Conservation (phyloP, 176 grass and related monocot species). For the Zoysia pacifica region DNA sequence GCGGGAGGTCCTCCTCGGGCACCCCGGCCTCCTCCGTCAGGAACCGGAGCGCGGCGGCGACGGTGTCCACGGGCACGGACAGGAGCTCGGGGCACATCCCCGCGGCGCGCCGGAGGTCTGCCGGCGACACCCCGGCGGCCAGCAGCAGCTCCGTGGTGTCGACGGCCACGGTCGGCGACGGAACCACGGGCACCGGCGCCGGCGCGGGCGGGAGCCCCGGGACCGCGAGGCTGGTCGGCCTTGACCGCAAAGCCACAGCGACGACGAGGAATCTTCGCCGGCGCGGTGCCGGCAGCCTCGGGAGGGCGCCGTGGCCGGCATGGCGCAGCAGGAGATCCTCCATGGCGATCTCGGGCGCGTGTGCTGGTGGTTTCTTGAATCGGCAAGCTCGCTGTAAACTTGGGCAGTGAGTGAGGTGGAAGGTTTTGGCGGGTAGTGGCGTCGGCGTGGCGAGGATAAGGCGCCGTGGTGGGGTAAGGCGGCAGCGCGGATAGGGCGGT, state of each 20-base stretch:
- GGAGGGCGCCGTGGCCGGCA: slow-evolving; percentile 43
- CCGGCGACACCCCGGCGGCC: slow-evolving; percentile 49
- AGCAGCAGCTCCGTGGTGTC: slow-evolving; percentile 47
- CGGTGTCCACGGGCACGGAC: slow-evolving; percentile 43
- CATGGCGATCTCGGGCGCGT: slow-evolving; percentile 26
- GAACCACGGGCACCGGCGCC: slow-evolving; percentile 43
- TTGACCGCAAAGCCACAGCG: slow-evolving; percentile 46
- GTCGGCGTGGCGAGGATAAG: slow-evolving; percentile 42
- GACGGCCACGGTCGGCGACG: slow-evolving; percentile 39
- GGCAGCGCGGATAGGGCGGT: slow-evolving; percentile 20
- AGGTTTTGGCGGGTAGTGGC: slow-evolving; percentile 7
- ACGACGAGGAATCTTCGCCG: slow-evolving; percentile 29
- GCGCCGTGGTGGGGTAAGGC: slow-evolving; percentile 24
- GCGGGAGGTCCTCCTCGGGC: slow-evolving; percentile 47
- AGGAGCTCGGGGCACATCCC: slow-evolving; percentile 89
- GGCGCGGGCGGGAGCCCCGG: slow-evolving; percentile 10
- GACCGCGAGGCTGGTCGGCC: slow-evolving; percentile 42
- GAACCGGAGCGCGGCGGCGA: slow-evolving; percentile 62
- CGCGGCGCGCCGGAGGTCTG: slow-evolving; percentile 69
- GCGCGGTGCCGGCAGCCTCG: slow-evolving; percentile 9
- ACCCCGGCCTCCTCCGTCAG: slow-evolving; percentile 54
- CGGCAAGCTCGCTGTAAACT: background rate
- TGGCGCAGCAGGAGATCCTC: slow-evolving; percentile 61
- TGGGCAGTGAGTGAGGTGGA: slow-evolving; percentile 2
- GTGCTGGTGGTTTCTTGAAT: background rate